Conservation (phyloP, 208 protist species). For the Leishmania braziliensis region DNA sequence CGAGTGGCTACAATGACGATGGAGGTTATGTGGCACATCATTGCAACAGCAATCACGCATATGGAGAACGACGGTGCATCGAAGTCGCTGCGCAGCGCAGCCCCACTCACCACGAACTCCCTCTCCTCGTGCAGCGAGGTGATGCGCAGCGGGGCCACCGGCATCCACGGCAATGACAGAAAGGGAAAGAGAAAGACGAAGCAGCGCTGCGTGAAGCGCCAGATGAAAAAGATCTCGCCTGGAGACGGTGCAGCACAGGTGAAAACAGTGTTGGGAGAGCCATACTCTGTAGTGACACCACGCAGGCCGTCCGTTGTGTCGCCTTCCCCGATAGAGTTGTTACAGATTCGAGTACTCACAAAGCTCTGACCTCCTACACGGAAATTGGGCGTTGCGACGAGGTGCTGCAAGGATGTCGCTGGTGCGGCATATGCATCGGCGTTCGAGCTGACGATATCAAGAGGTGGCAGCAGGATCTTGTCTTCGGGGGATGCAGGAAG, state of each 20-base stretch:
- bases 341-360: slow-evolving; percentile 18
- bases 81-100: slow-evolving; percentile 64
- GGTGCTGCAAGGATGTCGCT: background rate
- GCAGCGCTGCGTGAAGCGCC: slow-evolving; percentile 34
- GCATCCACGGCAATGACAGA: slow-evolving; percentile 56
- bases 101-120: slow-evolving; percentile 84
- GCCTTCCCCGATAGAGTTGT: slow-evolving; percentile 18
- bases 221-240: slow-evolving; percentile 57
- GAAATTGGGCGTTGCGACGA: background rate
- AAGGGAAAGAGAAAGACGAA: slow-evolving; percentile 81
- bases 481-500: slow-evolving; percentile 1
- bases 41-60: slow-evolving; percentile 42
- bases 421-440: background rate
- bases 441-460: slow-evolving; percentile 17
- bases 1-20: slow-evolving; percentile 60
- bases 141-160: slow-evolving; percentile 58
- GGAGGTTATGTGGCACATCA: slow-evolving; percentile 50
- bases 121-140: slow-evolving; percentile 70
- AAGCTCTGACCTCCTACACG: slow-evolving; percentile 26
- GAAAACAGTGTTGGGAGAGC: slow-evolving; percentile 49
- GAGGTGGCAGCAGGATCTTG: slow-evolving; percentile 5
- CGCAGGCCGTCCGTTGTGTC: slow-evolving; percentile 13
- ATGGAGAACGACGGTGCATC: slow-evolving; percentile 56
- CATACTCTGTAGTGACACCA: slow-evolving; percentile 9
- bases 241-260: slow-evolving; percentile 48